Conservation (phyloP, 2,329 filamentous ascomycete genomes). For the Trichoderma asperellum region DNA sequence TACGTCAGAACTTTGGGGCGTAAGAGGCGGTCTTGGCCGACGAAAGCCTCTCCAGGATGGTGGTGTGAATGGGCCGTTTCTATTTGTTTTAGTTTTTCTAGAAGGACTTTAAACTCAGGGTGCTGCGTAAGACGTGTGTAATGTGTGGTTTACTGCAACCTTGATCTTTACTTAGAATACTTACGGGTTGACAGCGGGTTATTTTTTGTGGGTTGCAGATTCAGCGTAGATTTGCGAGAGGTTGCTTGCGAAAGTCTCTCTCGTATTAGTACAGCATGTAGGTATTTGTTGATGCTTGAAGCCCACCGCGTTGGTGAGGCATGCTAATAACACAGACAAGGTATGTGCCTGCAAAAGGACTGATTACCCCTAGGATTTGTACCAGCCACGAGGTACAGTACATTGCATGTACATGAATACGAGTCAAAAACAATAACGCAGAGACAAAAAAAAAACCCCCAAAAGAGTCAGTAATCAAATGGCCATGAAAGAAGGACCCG, state of each 20-base stretch:
- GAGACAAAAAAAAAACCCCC: neutral
- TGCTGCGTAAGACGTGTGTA: neutral
- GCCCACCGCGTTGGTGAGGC: neutral
- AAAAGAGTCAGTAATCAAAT: neutral
- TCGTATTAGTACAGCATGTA: neutral
- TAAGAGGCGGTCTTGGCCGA: slow-evolving; percentile 7
- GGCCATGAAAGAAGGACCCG: neutral
- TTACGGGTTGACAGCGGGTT: neutral
- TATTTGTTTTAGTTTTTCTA: neutral
- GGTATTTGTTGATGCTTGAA: neutral
- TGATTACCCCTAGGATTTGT: too few relatives aligned
- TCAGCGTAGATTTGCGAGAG: neutral
- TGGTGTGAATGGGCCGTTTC: neutral
- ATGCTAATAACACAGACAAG: neutral
- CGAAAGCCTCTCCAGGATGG: neutral
- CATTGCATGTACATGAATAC: neutral
- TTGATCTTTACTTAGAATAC: neutral
- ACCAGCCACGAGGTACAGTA: neutral
- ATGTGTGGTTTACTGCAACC: neutral
- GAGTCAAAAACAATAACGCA: neutral
- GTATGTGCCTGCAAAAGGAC: neutral
- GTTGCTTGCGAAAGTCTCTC: neutral
- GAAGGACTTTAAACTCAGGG: neutral
- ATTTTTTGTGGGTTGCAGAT: neutral
- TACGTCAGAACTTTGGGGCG: slow-evolving; percentile 19